These are phyloP conservation scores for Xylariales sp. DNA, from an alignment of 2,329 filamentous ascomycete species.

Conservation along the genomic window DNA sequence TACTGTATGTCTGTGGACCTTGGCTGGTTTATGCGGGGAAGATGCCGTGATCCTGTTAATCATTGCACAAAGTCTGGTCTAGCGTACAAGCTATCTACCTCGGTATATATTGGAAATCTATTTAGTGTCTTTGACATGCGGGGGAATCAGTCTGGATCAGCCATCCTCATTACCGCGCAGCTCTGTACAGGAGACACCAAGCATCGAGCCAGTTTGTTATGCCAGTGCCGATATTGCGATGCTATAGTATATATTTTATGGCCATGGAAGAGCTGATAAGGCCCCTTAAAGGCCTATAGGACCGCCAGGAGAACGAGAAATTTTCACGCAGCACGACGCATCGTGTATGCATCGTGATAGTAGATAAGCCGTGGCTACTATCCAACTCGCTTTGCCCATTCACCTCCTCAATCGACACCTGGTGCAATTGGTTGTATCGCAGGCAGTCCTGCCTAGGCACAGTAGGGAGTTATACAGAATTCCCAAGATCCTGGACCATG, in stretches of 20 bases:
- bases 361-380: slow-evolving; percentile 13
- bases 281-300: background rate
- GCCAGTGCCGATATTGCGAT: background rate
- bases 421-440: background rate
- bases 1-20: slow-evolving; percentile 8
- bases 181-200: background rate
- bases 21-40: slow-evolving; percentile 29
- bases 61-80: no score
- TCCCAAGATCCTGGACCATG: slow-evolving; percentile 21
- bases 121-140: slow-evolving; percentile 14
- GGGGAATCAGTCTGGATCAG: slow-evolving; percentile 17
- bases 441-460: no score
- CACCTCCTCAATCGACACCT: background rate
- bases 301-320: slow-evolving; percentile 7
- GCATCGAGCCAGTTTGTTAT: background rate
- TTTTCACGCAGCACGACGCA: slow-evolving; percentile 37
- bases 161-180: slow-evolving; percentile 3
- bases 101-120: no score
- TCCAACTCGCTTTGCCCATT: background rate
- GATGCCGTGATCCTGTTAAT: slow-evolving; percentile 29
- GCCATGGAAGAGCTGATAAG: slow-evolving; percentile 5
- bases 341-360: slow-evolving; percentile 47
- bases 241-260: background rate
- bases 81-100: background rate
- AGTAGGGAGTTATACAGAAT: background rate